A percentile compares a stretch with the other conserved stretches of the same genome.
Conservation (phyloP, 2,329 filamentous ascomycete genomes). For the Sordariomycetes sp. region DNA sequence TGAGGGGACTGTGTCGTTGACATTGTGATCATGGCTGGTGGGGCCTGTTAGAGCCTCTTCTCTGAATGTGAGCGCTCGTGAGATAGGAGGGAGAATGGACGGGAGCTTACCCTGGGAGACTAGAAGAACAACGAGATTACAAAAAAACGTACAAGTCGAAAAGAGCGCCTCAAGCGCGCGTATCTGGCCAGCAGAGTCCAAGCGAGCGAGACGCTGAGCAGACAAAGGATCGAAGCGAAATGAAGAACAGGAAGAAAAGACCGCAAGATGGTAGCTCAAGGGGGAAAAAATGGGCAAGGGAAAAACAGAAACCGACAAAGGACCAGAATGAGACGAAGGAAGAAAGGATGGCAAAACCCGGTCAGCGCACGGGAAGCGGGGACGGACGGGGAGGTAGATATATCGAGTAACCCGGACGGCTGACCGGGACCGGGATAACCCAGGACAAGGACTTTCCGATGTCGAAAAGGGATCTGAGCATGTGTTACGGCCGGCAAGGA, state of each 20-base stretch:
- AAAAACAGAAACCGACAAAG: background rate
- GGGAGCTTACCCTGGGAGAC: too few relatives aligned
- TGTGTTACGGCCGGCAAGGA: background rate
- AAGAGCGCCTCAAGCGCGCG: background rate
- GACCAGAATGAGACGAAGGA: background rate
- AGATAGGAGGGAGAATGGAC: too few relatives aligned
- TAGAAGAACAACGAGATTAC: background rate
- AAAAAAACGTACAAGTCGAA: background rate
- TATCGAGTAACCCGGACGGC: constrained; percentile 4
- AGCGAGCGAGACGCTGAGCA: constrained; percentile 4
- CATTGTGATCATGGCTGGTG: too few relatives aligned
- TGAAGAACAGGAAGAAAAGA: background rate
- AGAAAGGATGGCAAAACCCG: background rate
- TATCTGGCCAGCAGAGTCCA: constrained; percentile 5
- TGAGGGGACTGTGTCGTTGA: too few relatives aligned
- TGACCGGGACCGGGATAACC: background rate
- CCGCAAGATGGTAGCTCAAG: background rate
- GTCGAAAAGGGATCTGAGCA: background rate
- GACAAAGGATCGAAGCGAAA: background rate
- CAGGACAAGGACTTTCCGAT: background rate
- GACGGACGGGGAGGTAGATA: background rate
- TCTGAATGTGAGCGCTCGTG: too few relatives aligned
- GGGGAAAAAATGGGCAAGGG: background rate
- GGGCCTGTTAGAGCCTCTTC: too few relatives aligned
- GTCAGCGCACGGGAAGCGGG: background rate